A percentile compares a stretch with the other conserved stretches of the same genome.
phyloP scores from a whole-genome alignment of 805 yeast species.

The Candida manassasensis region DNA sequence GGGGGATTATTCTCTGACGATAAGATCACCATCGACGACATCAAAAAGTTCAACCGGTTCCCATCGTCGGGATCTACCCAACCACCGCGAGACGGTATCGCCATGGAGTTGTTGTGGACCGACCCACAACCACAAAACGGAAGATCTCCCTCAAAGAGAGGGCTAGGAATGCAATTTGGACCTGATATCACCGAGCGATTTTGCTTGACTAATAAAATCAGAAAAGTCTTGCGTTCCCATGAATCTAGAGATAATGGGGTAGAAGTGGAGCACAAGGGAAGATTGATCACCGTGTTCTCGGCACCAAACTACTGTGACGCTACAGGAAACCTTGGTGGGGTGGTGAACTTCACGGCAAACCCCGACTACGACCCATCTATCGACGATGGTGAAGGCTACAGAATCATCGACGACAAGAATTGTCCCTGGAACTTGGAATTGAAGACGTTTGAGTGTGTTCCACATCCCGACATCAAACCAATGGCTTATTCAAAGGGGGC shows the following conservation, averaged over 20 bases:
- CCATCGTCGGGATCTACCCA: conserved; percentile 49
- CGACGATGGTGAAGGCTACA: conserved; percentile 41
- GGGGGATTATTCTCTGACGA: conserved; percentile 91
- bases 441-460: conserved; percentile 70
- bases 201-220: conserved; percentile 64
- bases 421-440: conserved; percentile 47
- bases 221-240: conserved; percentile 86
- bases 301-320: conserved; percentile 98
- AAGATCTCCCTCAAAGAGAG: conserved; percentile 84
- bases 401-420: conserved; percentile 30
- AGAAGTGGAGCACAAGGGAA: conserved; percentile 80
- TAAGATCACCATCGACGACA: conserved; percentile 64
- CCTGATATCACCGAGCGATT: conserved; percentile 86
- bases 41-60: conserved; percentile 67
- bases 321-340: conserved; percentile 88
- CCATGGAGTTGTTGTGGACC: conserved; percentile 97
- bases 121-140: conserved; percentile 85
- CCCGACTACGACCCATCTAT: conserved; percentile 37
- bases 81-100: conserved; percentile 87
- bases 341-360: conserved; percentile 61
- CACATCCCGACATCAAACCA: conserved; percentile 88
- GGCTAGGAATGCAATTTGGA: conserved; percentile 94
- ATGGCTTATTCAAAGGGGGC: conserved; percentile 74
- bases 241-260: conserved; percentile 93
- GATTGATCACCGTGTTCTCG: conserved; percentile 88